Percentiles rank a stretch among this genome's conserved stretches.
These are phyloP conservation scores for Microsporum audouinii DNA, from an alignment of 2,329 filamentous ascomycete species.

Conservation along the genomic window DNA sequence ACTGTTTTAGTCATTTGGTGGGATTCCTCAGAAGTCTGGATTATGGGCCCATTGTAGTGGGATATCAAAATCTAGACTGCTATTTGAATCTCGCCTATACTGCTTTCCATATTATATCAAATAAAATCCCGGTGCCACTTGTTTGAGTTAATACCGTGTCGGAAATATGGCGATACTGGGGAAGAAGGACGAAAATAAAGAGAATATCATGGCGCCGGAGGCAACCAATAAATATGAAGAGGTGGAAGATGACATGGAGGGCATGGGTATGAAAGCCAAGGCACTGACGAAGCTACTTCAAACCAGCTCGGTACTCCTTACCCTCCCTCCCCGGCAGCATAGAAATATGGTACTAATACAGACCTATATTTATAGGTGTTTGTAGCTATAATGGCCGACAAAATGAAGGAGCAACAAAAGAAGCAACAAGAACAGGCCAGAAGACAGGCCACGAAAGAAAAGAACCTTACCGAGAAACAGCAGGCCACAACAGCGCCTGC, in stretches of 20 bases:
- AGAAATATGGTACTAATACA: not conserved
- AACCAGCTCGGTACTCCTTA: constrained; percentile 32
- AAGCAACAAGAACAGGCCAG: constrained; percentile 36
- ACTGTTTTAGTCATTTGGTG: no score
- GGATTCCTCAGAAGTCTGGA: no score
- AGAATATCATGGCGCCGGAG: not conserved
- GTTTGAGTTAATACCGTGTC: not conserved
- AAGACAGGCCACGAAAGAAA: constrained; percentile 27
- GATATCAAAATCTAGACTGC: no score
- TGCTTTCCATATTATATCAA: not conserved
- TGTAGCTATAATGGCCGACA: constrained; percentile 40
- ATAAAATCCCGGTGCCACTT: not conserved
- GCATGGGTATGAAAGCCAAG: constrained; percentile 34
- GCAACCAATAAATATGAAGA: constrained; percentile 11
- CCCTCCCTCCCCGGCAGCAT: not conserved
- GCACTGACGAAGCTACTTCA: constrained; percentile 37
- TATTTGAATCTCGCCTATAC: no score
- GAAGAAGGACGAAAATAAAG: not conserved
- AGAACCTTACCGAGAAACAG: constrained; percentile 19
- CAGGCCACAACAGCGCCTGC: constrained; percentile 9
- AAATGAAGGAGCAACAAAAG: constrained; percentile 35
- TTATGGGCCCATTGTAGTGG: no score
- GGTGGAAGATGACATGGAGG: constrained; percentile 24
- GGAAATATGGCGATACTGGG: not conserved
- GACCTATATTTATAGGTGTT: constrained; percentile 27